phyloP scores from a whole-genome alignment of 2,329 filamentous ascomycete species.

The Xylaria sp. region DNA sequence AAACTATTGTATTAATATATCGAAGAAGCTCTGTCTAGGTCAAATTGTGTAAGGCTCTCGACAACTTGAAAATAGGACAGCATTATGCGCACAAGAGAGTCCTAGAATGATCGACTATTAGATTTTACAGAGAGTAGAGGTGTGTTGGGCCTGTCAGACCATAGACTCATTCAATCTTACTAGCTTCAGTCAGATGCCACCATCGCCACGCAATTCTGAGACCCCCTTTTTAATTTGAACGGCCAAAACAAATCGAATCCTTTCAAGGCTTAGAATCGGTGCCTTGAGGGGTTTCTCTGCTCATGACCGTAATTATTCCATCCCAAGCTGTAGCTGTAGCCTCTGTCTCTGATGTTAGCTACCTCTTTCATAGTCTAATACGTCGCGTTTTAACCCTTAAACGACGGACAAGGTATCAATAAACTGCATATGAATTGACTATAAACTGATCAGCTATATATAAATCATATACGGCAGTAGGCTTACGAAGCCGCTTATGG shows the following conservation, averaged over 20 bases:
- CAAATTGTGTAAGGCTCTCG: background rate
- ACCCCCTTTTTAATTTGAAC: background rate
- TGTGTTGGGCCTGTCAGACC: background rate
- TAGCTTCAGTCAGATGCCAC: background rate
- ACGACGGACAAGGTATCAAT: no score
- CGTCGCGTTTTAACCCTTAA: no score
- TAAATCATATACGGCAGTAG: no score
- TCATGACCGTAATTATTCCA: background rate
- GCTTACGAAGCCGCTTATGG: no score
- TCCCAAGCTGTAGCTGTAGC: background rate
- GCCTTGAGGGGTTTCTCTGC: no score
- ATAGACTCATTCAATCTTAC: background rate
- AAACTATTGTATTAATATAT: background rate
- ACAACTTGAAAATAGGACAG: background rate
- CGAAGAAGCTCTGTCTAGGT: background rate
- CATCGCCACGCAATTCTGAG: background rate
- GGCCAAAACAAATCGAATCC: no score
- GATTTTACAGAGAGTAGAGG: background rate
- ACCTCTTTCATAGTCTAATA: no score
- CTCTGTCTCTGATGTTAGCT: no score
- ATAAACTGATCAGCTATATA: no score
- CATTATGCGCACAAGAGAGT: background rate
- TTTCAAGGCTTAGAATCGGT: no score
- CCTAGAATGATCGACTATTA: no score
- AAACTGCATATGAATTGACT: no score